These are phyloP conservation scores for Colletotrichum sp. DNA, from an alignment of 2,329 filamentous ascomycete genomes.

Conservation along the genomic window DNA sequence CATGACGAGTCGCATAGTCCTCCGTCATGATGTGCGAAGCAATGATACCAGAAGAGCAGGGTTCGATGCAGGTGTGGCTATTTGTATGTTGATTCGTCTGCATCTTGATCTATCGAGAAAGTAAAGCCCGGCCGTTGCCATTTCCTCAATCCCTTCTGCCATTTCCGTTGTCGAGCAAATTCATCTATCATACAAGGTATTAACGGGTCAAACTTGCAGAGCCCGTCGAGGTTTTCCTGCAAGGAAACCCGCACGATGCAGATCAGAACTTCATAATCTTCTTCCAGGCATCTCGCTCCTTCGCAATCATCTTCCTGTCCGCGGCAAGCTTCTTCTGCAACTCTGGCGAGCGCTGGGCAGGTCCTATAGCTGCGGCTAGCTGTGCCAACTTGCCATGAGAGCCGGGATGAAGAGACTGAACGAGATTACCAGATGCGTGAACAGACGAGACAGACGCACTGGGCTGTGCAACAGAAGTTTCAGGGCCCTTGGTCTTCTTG, in stretches of 20 bases:
- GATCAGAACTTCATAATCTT: not conserved
- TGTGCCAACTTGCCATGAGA: not conserved
- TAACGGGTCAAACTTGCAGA: not conserved
- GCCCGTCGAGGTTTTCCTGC: not conserved
- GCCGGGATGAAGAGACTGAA: not conserved
- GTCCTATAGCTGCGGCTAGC: not conserved
- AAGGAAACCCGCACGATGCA: not conserved
- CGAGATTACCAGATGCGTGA: not conserved
- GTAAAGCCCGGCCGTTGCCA: not conserved
- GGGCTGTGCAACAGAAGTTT: not conserved
- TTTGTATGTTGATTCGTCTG: not conserved
- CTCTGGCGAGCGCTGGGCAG: not conserved
- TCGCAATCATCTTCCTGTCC: not conserved
- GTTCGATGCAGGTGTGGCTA: not conserved
- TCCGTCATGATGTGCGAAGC: not conserved
- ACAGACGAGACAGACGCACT: not conserved
- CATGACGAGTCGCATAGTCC: not conserved
- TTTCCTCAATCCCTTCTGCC: not conserved
- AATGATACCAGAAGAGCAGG: not conserved
- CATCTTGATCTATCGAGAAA: not conserved
- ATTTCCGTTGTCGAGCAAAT: not conserved
- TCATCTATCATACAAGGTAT: not conserved
- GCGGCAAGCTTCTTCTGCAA: not conserved
- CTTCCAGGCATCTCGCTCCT: constrained; percentile 17
- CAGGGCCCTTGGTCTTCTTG: not conserved